These are phyloP conservation scores for Arthromyces matolae DNA, from an alignment of 768 basidiomycete genomes.

Conservation along the genomic window DNA sequence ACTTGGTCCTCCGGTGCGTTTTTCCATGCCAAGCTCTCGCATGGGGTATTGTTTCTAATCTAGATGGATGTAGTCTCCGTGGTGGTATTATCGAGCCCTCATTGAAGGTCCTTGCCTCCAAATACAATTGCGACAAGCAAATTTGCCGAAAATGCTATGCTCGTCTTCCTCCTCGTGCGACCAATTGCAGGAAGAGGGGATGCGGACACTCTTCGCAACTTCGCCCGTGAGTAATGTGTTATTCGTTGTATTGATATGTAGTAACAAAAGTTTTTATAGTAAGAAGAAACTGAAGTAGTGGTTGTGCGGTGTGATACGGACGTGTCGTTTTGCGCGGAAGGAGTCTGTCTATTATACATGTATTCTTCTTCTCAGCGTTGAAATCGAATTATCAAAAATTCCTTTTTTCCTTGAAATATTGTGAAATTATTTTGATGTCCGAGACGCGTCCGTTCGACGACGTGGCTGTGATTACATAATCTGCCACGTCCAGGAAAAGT, in stretches of 20 bases:
- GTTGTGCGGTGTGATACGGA: background rate
- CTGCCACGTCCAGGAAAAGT: conserved; percentile 39
- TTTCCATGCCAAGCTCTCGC: no score
- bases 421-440: no score
- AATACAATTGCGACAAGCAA: conserved; percentile 99
- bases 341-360: conserved; percentile 3
- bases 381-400: no score
- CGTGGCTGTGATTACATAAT: conserved; percentile 25
- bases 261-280: conserved; percentile 3
- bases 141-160: conserved; percentile 99
- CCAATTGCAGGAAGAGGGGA: conserved; percentile 96
- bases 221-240: conserved; percentile 88
- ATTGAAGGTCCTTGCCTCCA: conserved; percentile 92
- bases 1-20: conserved; percentile 89
- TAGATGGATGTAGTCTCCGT: conserved; percentile 89
- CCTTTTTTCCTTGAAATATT: no score
- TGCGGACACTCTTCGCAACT: conserved; percentile 91
- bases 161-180: conserved; percentile 97
- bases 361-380: background rate
- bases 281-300: conserved; percentile 24
- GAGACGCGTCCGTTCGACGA: conserved; percentile 13
- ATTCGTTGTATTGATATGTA: no score
- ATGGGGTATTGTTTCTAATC: no score
- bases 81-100: conserved; percentile 99
- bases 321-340: background rate